Base-by-base conservation (phyloP, 495 filamentous ascomycete species). In the Oidiodendron maius region DNA sequence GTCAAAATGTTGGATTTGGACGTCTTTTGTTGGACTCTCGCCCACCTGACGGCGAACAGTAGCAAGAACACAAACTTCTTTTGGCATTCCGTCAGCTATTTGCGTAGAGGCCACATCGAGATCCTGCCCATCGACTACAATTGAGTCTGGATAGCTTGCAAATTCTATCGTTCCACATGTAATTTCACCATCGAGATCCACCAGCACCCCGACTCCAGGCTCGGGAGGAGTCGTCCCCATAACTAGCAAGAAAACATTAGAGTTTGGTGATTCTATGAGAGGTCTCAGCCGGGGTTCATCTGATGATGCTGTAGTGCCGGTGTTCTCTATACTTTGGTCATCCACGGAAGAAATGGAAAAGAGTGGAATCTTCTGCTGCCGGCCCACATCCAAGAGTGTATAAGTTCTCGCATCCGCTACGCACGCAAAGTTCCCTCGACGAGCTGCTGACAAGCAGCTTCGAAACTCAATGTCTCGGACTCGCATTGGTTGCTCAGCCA, bases 181-280 rank as follows among this genome's bases (percentile, higher is more conserved):
- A 17, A 91, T 82, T 63, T 99, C 94, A 3, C 94, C 94, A 53
- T 99, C 91, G 26, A 90, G 69, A 53, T 96, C 96, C 25, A 99
- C 89, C 70, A 97, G 96, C 71, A 99, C 89, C 4, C 94, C 94
- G 51, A 99, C 89, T 1, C 93, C 94, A 4, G 93, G 87, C 51
- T 99, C 94, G 21, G 75, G 68, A 36, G 77, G 76, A 6, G 75
- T 75, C 2, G 91, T 96, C 20, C 94, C 94, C 2, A 87, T 95
- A 2, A 93, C 87, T 2, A 99, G 69, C 6, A 99, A 72, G 54
- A 97, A 99, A 62, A 97, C 94, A 35, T 82, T 80, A 8, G 88
- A 65, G 0, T 84, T 89, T 3, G 91, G 91, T 5, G 88, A 95
- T 18, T 83, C 79, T 44, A 98, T 84, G 59, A 94, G 87, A 12